A percentile compares a stretch with the other conserved stretches of the same genome.
Conservation (phyloP, 495 filamentous ascomycete genomes). For the Apodospora peruviana region DNA sequence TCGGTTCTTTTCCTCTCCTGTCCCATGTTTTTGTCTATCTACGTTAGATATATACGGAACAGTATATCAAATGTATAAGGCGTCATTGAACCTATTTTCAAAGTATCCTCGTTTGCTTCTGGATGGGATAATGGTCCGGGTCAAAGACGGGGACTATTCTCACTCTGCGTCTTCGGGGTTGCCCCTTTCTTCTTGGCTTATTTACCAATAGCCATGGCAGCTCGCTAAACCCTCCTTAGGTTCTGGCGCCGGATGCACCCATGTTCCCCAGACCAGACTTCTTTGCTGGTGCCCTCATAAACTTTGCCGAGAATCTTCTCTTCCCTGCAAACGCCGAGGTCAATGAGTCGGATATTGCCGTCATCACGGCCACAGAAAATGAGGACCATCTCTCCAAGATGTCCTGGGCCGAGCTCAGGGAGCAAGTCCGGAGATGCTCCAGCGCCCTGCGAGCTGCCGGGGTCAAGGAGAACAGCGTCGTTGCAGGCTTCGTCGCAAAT, state of each 20-base stretch:
- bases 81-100: background rate
- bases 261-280: conserved; percentile 86
- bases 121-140: no score
- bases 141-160: no score
- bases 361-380: conserved; percentile 69
- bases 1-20: conserved; percentile 27
- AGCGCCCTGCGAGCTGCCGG: conserved; percentile 63
- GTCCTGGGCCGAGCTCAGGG: conserved; percentile 76
- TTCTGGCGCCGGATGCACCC: conserved; percentile 55
- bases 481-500: conserved; percentile 79
- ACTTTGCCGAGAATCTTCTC: conserved; percentile 90
- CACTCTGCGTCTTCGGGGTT: no score
- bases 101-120: no score
- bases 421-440: conserved; percentile 68
- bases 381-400: conserved; percentile 55
- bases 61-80: no score
- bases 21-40: background rate
- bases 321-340: conserved; percentile 53
- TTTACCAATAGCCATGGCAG: no score
- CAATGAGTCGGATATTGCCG: conserved; percentile 55
- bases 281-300: conserved; percentile 71
- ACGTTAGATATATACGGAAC: no score
- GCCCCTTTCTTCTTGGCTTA: no score
- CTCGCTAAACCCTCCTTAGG: conserved; percentile 49
- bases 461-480: conserved; percentile 64